Conservation (phyloP, 208 protist genomes). For the Acanthamoeba lenticulata region DNA sequence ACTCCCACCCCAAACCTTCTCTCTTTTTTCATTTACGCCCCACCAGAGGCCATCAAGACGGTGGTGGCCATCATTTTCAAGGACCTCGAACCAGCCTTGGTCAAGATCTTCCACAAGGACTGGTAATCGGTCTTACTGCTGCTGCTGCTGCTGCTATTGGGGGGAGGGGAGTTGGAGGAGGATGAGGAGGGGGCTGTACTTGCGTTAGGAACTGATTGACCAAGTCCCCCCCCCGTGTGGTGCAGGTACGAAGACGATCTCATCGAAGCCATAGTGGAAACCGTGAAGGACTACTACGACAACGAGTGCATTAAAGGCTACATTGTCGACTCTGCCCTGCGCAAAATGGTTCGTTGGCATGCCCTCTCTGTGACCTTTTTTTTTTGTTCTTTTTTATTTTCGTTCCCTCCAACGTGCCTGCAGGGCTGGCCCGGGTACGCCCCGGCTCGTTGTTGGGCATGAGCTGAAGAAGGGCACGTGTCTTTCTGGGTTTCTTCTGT, state of each 20-base stretch:
- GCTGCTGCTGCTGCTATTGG: too few relatives aligned
- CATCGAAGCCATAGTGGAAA: neutral
- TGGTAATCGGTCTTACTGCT: too few relatives aligned
- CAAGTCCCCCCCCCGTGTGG: too few relatives aligned
- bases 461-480: too few relatives aligned
- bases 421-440: too few relatives aligned
- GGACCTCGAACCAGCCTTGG: neutral
- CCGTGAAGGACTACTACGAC: conserved; percentile 35
- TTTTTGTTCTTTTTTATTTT: too few relatives aligned
- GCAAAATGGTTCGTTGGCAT: neutral
- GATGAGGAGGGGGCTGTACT: neutral
- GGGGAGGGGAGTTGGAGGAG: too few relatives aligned
- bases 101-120: conserved; percentile 36
- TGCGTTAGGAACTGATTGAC: too few relatives aligned
- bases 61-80: conserved; percentile 25
- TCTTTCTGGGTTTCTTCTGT: too few relatives aligned
- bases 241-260: conserved; percentile 43
- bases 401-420: too few relatives aligned
- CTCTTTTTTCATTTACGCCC: too few relatives aligned
- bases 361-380: neutral
- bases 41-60: neutral
- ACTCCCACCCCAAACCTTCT: neutral
- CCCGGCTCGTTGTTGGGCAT: too few relatives aligned
- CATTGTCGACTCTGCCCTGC: neutral
- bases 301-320: conserved; percentile 41